These are phyloP conservation scores for Exophiala oligosperma DNA, from an alignment of 2,329 filamentous ascomycete genomes.

Conservation along the genomic window DNA sequence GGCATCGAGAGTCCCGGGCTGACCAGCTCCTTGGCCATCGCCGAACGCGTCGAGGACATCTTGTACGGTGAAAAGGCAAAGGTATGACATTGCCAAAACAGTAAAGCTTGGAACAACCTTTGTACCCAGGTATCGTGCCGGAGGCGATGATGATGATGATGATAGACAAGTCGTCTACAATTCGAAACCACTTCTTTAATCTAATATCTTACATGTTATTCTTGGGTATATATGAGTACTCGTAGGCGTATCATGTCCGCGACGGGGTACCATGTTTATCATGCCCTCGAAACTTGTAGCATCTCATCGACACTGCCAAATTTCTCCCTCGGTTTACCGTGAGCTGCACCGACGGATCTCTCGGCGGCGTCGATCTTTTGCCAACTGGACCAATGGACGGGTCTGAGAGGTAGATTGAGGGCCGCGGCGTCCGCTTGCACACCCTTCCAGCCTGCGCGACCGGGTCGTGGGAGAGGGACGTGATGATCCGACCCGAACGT, in stretches of 20 bases:
- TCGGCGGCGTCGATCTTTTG: constrained; percentile 79
- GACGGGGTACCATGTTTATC: not conserved
- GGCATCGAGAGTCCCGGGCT: constrained; percentile 93
- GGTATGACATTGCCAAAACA: not conserved
- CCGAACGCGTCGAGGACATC: constrained; percentile 66
- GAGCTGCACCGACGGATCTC: constrained; percentile 60
- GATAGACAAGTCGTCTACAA: too few relatives aligned
- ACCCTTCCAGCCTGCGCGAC: constrained; percentile 70
- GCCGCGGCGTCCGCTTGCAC: constrained; percentile 61
- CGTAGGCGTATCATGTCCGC: not conserved
- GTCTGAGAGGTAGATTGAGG: constrained; percentile 51
- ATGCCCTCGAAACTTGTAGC: constrained; percentile 38
- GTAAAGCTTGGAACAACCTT: too few relatives aligned
- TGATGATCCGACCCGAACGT: constrained; percentile 15
- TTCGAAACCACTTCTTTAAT: too few relatives aligned
- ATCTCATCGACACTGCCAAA: constrained; percentile 59
- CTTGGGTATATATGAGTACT: too few relatives aligned
- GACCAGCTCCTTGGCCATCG: constrained; percentile 84
- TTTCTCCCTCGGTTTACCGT: constrained; percentile 78
- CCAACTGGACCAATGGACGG: constrained; percentile 85
- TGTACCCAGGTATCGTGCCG: too few relatives aligned
- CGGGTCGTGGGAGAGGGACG: constrained; percentile 28
- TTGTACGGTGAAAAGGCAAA: constrained; percentile 44
- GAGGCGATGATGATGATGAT: too few relatives aligned
- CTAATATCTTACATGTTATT: too few relatives aligned